Evolutionary conservation across 2,329 filamentous ascomycete genomes (phyloP).

Genomic region (Sporothrix globosa): DNA sequence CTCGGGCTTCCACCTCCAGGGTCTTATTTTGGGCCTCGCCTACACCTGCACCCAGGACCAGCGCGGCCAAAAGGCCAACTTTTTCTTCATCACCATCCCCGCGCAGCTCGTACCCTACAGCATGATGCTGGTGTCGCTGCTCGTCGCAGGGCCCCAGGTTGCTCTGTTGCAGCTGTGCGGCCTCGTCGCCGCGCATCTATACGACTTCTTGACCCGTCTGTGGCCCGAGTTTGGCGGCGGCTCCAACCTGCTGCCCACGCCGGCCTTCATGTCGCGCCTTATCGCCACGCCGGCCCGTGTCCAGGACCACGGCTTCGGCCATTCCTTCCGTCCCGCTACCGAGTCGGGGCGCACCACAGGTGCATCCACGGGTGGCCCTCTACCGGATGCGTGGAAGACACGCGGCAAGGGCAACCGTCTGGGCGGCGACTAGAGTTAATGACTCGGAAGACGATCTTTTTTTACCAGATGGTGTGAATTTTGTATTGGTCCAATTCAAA

Average conservation of each 20-base stretch:
- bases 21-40: constrained; percentile 75
- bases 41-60: constrained; percentile 90
- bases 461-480: neutral
- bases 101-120: constrained; percentile 79
- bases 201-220: constrained; percentile 84
- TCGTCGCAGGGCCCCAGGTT: constrained; percentile 62
- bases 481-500: neutral
- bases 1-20: constrained; percentile 56
- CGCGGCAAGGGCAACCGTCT: constrained; percentile 66
- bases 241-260: constrained; percentile 73
- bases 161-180: constrained; percentile 72
- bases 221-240: constrained; percentile 91
- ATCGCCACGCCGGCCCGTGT: constrained; percentile 56
- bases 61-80: constrained; percentile 72
- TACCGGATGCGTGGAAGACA: constrained; percentile 66
- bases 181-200: constrained; percentile 84
- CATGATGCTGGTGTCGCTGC: constrained; percentile 73
- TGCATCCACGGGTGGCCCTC: constrained; percentile 51
- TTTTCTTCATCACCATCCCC: constrained; percentile 82
- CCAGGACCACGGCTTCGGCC: constrained; percentile 63
- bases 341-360: constrained; percentile 43
- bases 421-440: constrained; percentile 47
- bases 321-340: constrained; percentile 54
- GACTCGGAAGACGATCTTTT: neutral
- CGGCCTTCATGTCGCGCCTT: constrained; percentile 68